Conservation (phyloP, 148 eudicot species). For the Salicornia ramosissima region DNA sequence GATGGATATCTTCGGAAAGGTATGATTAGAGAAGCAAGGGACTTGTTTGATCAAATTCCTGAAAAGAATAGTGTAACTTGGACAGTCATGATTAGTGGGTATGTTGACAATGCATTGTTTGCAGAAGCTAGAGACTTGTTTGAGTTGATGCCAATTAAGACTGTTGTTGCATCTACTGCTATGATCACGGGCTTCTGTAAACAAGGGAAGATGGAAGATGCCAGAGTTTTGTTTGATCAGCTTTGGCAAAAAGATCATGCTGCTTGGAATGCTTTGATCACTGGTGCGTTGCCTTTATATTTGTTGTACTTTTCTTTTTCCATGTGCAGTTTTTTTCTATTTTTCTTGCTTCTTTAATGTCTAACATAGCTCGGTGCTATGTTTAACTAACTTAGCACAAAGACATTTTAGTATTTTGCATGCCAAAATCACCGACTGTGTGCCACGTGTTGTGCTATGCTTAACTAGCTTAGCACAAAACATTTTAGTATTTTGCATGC, state of each 20-base stretch:
- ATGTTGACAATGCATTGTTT: constrained; percentile 32
- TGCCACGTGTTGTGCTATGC: too few relatives aligned
- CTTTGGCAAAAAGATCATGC: constrained; percentile 28
- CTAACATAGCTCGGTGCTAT: too few relatives aligned
- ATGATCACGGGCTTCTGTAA: constrained; percentile 39
- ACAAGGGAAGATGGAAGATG: constrained; percentile 39
- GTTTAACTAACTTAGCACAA: too few relatives aligned
- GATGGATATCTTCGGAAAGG: constrained; percentile 37
- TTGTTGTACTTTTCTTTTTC: too few relatives aligned
- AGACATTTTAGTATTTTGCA: too few relatives aligned
- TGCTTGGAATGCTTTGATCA: constrained; percentile 22
- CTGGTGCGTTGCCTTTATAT: constrained; percentile 5
- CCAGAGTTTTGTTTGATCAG: constrained; percentile 35
- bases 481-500: too few relatives aligned
- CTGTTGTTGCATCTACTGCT: constrained; percentile 31
- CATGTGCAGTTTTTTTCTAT: too few relatives aligned
- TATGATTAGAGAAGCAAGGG: constrained; percentile 32
- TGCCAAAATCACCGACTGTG: too few relatives aligned
- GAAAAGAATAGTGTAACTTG: constrained; percentile 33
- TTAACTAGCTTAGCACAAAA: too few relatives aligned
- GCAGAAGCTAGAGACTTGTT: constrained; percentile 34
- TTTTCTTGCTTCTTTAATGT: too few relatives aligned
- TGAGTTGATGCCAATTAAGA: constrained; percentile 30
- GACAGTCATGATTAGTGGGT: constrained; percentile 46
- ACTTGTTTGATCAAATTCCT: constrained; percentile 34